Conservation (phyloP, 2,329 filamentous ascomycete genomes). For the Fusarium incarnatum region DNA sequence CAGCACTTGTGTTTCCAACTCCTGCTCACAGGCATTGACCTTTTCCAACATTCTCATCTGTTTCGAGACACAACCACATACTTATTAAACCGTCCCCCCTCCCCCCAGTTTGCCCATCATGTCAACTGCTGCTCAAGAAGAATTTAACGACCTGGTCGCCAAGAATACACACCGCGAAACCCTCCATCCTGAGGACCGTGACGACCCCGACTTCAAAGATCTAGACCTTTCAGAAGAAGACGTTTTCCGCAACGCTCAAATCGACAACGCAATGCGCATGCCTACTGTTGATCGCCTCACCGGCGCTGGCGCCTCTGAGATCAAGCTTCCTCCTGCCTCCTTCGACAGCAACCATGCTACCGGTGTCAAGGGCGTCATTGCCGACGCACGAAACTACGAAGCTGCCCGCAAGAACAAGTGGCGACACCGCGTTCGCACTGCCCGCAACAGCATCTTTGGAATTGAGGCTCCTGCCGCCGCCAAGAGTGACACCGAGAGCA, state of each 20-base stretch:
- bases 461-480: constrained; percentile 48
- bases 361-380: constrained; percentile 88
- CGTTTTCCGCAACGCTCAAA: constrained; percentile 62
- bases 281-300: constrained; percentile 60
- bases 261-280: constrained; percentile 75
- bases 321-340: constrained; percentile 71
- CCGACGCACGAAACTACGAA: constrained; percentile 83
- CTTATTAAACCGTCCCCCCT: constrained; percentile 43
- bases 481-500: constrained; percentile 60
- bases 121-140: constrained; percentile 73
- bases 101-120: constrained; percentile 55
- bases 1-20: constrained; percentile 39
- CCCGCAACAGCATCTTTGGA: constrained; percentile 67
- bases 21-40: constrained; percentile 39
- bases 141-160: constrained; percentile 72
- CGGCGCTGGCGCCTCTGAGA: constrained; percentile 56
- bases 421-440: constrained; percentile 63
- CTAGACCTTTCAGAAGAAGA: constrained; percentile 70
- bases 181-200: constrained; percentile 69
- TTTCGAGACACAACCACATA: constrained; percentile 32
- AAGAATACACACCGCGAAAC: constrained; percentile 62
- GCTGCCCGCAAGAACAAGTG: constrained; percentile 70
- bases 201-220: constrained; percentile 59
- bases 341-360: constrained; percentile 79
- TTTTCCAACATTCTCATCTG: constrained; percentile 27